Percentiles rank a stretch among this genome's conserved stretches.
Conservation (phyloP, 2,329 filamentous ascomycete species). For the Diaporthe sp. region DNA sequence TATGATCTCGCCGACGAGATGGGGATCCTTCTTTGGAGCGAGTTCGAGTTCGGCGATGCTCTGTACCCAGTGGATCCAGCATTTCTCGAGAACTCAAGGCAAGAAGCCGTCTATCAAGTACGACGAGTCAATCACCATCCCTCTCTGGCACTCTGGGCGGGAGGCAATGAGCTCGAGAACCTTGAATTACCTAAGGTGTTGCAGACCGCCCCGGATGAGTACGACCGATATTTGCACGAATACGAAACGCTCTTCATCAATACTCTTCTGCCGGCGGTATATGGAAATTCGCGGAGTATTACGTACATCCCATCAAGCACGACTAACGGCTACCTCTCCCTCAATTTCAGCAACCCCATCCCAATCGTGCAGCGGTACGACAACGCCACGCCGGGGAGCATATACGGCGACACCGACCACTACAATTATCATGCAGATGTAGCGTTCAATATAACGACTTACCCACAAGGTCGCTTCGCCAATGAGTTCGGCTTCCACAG, state of each 20-base stretch:
- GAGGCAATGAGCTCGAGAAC: constrained; percentile 73
- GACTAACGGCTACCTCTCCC: constrained; percentile 68
- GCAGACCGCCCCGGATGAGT: constrained; percentile 56
- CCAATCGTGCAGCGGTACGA: constrained; percentile 70
- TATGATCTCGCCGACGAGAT: constrained; percentile 74
- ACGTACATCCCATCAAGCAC: constrained; percentile 73
- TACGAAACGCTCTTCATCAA: constrained; percentile 72
- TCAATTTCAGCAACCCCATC: constrained; percentile 66
- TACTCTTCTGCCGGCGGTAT: constrained; percentile 68
- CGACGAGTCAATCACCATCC: constrained; percentile 73
- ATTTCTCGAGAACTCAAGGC: constrained; percentile 68
- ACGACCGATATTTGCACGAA: constrained; percentile 59
- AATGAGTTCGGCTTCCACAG: constrained; percentile 76
- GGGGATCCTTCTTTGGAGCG: constrained; percentile 73
- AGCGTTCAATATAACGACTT: constrained; percentile 68
- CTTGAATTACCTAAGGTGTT: constrained; percentile 61
- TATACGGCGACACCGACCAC: constrained; percentile 73
- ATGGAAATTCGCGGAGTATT: constrained; percentile 70
- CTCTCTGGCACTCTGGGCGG: constrained; percentile 67
- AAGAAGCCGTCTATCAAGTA: constrained; percentile 72
- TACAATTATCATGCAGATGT: constrained; percentile 69
- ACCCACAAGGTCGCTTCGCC: constrained; percentile 71
- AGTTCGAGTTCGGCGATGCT: constrained; percentile 74
- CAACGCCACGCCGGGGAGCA: constrained; percentile 63
- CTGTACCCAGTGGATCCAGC: constrained; percentile 68